These are phyloP conservation scores for Nicotiana noctiflora DNA, from an alignment of 257 asterid species.

Conservation along the genomic window DNA sequence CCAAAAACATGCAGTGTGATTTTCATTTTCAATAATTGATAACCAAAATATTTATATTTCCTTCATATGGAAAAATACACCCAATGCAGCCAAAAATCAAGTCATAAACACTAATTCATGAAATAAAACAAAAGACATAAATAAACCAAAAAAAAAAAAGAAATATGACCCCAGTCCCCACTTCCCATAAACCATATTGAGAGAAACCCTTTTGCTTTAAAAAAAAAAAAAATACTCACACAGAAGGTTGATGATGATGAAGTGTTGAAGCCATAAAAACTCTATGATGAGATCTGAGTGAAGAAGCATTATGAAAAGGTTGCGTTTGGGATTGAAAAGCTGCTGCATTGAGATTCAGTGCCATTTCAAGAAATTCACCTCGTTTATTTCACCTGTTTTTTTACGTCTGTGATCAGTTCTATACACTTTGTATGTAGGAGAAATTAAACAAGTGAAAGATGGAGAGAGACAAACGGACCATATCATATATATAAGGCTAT, in stretches of 20 bases:
- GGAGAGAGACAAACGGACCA: background rate
- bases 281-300: constrained; percentile 39
- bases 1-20: background rate
- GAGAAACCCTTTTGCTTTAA: background rate
- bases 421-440: background rate
- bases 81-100: background rate
- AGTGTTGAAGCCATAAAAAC: constrained; percentile 59
- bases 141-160: background rate
- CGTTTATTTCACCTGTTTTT: background rate
- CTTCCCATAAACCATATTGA: background rate
- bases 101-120: background rate
- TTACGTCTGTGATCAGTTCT: background rate
- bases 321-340: constrained; percentile 25
- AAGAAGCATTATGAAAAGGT: background rate
- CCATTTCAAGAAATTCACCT: constrained; percentile 26
- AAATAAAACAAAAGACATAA: background rate
- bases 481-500: background rate
- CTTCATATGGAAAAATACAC: background rate
- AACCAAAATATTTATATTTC: background rate
- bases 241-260: constrained; percentile 29
- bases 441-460: background rate
- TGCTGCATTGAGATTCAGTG: constrained; percentile 28
- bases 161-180: background rate
- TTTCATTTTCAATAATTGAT: background rate
- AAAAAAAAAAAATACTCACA: constrained; percentile 24